Percentiles rank a stretch among this genome's conserved stretches.
Evolutionary conservation across 331 rosid species (phyloP).

Genomic region (Dryas integrifolia): DNA sequence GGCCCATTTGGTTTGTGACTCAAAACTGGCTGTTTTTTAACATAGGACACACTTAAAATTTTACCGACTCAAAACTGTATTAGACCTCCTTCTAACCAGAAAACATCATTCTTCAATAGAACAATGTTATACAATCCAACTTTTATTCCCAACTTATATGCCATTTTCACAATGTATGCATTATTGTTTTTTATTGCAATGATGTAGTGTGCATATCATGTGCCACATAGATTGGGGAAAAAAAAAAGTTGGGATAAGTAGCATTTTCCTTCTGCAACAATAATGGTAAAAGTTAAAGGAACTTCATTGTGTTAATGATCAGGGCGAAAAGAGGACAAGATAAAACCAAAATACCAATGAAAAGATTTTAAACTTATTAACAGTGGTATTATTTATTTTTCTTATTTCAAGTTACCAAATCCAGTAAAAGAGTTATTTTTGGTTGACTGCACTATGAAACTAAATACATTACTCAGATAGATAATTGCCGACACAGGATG

Average conservation of each 20-base stretch:
- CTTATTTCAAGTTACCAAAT: background rate
- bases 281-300: background rate
- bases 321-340: background rate
- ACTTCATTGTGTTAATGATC: background rate
- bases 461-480: background rate
- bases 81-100: no score
- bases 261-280: no score
- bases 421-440: background rate
- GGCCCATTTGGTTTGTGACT: background rate
- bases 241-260: no score
- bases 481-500: constrained; percentile 8
- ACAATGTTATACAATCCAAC: no score
- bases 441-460: background rate
- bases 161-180: no score
- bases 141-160: no score
- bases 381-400: background rate
- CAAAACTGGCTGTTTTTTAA: background rate
- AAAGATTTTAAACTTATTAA: background rate
- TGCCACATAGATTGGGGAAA: no score
- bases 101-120: no score
- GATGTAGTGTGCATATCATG: no score
- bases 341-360: background rate
- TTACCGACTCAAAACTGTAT: no score
- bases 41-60: no score
- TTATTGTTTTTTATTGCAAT: no score